Evolutionary conservation across 257 asterid genomes (phyloP).

Genomic region (Nicotiana otophora): DNA sequence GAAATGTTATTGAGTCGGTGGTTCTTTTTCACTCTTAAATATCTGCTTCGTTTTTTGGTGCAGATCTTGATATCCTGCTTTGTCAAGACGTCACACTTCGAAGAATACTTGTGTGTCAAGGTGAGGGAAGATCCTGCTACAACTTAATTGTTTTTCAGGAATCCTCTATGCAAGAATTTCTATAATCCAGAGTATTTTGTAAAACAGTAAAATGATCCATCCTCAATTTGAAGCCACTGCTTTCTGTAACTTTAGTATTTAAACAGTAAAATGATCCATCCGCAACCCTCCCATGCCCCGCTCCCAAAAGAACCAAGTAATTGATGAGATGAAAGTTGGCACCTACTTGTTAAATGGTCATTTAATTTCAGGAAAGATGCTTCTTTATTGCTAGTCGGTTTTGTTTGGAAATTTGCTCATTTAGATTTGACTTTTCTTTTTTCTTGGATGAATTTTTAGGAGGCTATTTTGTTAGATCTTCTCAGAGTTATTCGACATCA

Average conservation of each 20-base stretch:
- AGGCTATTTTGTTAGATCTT: constrained; percentile 78
- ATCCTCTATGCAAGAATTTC: neutral
- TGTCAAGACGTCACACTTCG: constrained; percentile 96
- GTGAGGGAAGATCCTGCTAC: constrained; percentile 37
- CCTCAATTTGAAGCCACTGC: neutral
- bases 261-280: too few species aligned
- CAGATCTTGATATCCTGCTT: constrained; percentile 96
- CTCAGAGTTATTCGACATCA: constrained; percentile 93
- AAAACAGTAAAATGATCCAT: neutral
- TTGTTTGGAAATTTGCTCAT: neutral
- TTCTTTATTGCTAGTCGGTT: neutral
- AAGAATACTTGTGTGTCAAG: constrained; percentile 96
- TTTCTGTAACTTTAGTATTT: neutral
- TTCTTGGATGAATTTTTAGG: constrained; percentile 43
- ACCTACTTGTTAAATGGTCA: neutral
- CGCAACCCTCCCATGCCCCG: neutral
- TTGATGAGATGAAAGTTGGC: neutral
- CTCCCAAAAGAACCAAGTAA: neutral
- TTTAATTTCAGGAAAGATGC: neutral
- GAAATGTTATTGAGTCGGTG: neutral
- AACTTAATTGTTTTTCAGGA: neutral
- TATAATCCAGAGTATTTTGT: neutral
- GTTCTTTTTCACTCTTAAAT: neutral
- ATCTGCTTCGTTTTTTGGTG: constrained; percentile 6
- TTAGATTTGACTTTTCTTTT: neutral